Conservation (phyloP, 345 rosid species). For the Acer yangbiense region DNA sequence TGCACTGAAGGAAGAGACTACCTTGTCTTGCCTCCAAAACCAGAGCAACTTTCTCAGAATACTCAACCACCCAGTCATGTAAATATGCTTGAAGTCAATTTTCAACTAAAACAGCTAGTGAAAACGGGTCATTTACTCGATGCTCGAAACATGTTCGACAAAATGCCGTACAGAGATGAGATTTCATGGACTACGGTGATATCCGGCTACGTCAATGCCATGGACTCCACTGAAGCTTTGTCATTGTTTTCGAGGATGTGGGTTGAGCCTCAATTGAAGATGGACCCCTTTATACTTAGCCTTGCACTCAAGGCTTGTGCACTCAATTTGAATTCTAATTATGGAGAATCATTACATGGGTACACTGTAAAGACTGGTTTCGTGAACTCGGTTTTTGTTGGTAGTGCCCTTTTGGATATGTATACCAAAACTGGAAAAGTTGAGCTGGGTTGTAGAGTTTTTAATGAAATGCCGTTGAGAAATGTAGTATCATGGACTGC, state of each 20-base stretch:
- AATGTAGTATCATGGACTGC: slow-evolving; percentile 89
- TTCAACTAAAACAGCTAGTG: slow-evolving; percentile 36
- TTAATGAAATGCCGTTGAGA: slow-evolving; percentile 61
- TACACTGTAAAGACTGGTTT: slow-evolving; percentile 55
- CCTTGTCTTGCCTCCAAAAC: slow-evolving; percentile 9
- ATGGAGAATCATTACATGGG: slow-evolving; percentile 73
- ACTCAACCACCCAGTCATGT: slow-evolving; percentile 17
- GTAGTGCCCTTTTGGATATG: slow-evolving; percentile 73
- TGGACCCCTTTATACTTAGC: slow-evolving; percentile 73
- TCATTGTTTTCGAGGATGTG: slow-evolving; percentile 65
- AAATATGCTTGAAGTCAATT: slow-evolving; percentile 41
- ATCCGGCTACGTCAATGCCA: slow-evolving; percentile 62
- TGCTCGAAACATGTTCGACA: slow-evolving; percentile 77
- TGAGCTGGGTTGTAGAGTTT: slow-evolving; percentile 56
- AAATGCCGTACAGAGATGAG: slow-evolving; percentile 67
- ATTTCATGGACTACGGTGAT: slow-evolving; percentile 78
- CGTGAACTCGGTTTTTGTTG: slow-evolving; percentile 67
- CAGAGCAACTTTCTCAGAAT: slow-evolving; percentile 3
- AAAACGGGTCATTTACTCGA: slow-evolving; percentile 36
- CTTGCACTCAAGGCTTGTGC: slow-evolving; percentile 78
- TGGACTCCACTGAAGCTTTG: slow-evolving; percentile 54
- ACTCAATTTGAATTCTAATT: slow-evolving; percentile 36
- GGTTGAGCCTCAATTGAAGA: slow-evolving; percentile 46
- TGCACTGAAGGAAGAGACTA: slow-evolving; percentile 13
- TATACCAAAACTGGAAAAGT: slow-evolving; percentile 56